These are phyloP conservation scores for Aspergillus caelatus DNA, from an alignment of 2,329 filamentous ascomycete species.

Conservation along the genomic window DNA sequence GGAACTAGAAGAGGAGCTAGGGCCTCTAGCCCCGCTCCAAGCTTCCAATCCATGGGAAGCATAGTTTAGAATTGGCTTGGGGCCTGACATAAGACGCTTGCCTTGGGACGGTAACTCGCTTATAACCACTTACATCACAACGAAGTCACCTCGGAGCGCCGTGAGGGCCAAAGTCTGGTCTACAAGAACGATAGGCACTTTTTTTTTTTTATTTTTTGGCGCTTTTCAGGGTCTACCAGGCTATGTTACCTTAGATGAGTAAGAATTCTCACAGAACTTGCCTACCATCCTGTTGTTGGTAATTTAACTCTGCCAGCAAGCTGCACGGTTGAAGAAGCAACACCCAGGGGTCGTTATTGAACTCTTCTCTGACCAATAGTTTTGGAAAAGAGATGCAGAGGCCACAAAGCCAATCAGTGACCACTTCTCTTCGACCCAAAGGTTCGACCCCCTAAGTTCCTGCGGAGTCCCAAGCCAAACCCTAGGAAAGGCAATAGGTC, in stretches of 20 bases:
- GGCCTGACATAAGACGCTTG: neutral
- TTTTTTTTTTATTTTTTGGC: too few species aligned
- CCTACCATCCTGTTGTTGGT: too few species aligned
- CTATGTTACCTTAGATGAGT: too few species aligned
- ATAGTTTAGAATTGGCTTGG: neutral
- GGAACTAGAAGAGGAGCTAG: neutral
- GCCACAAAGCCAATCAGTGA: neutral
- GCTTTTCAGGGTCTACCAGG: too few species aligned
- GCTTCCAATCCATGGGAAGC: neutral
- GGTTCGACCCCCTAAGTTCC: neutral
- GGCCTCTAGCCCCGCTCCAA: neutral
- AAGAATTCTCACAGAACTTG: too few species aligned
- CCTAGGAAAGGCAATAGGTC: neutral
- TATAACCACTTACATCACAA: neutral
- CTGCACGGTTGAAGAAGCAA: too few species aligned
- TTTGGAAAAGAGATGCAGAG: too few species aligned
- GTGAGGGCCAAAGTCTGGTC: too few species aligned
- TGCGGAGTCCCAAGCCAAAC: neutral
- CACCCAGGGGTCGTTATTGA: too few species aligned
- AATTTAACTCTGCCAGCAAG: too few species aligned
- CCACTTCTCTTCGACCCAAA: neutral
- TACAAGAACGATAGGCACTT: too few species aligned
- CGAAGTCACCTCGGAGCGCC: neutral
- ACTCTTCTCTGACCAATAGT: too few species aligned
- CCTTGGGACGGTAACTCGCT: neutral